Conservation (phyloP, 176 grass and related monocot genomes). For the Poa annua region DNA sequence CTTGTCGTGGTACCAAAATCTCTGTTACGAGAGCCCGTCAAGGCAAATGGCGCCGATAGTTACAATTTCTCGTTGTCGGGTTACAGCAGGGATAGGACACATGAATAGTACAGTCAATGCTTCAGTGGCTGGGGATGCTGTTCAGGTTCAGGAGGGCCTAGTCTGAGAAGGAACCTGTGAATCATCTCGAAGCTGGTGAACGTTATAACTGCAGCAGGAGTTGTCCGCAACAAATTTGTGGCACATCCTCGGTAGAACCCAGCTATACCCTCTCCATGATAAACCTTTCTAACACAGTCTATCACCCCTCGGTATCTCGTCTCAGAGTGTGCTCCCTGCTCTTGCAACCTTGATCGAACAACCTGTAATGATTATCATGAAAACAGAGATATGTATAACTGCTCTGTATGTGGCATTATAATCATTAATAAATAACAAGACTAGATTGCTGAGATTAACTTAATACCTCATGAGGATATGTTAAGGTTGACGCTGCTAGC, state of each 20-base stretch:
- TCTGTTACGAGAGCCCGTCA: conserved; percentile 32
- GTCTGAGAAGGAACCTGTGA: conserved; percentile 68
- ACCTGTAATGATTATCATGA: conserved; percentile 58
- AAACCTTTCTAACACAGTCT: conserved; percentile 85
- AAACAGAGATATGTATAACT: background rate
- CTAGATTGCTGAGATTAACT: background rate
- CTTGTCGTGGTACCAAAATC: conserved; percentile 37
- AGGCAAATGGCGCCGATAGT: conserved; percentile 28
- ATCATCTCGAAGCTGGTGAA: conserved; percentile 99
- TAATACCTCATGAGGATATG: conserved; percentile 97
- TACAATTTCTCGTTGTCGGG: conserved; percentile 31
- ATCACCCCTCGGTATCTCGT: conserved; percentile 70
- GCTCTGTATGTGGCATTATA: background rate
- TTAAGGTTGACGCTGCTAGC: conserved; percentile 86
- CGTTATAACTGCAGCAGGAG: conserved; percentile 95
- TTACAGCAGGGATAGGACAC: conserved; percentile 42
- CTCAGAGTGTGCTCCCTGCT: conserved; percentile 70
- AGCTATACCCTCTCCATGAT: conserved; percentile 66
- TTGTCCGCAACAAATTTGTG: conserved; percentile 88
- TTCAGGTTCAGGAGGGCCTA: conserved; percentile 62
- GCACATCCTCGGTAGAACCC: conserved; percentile 96
- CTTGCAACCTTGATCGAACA: conserved; percentile 91
- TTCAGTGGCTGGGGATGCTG: conserved; percentile 62
- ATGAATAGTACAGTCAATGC: conserved; percentile 46
- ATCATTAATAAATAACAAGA: conserved; percentile 21